phyloP scores from a whole-genome alignment of 2,329 filamentous ascomycete species.

The Fusarium haematococcum region DNA sequence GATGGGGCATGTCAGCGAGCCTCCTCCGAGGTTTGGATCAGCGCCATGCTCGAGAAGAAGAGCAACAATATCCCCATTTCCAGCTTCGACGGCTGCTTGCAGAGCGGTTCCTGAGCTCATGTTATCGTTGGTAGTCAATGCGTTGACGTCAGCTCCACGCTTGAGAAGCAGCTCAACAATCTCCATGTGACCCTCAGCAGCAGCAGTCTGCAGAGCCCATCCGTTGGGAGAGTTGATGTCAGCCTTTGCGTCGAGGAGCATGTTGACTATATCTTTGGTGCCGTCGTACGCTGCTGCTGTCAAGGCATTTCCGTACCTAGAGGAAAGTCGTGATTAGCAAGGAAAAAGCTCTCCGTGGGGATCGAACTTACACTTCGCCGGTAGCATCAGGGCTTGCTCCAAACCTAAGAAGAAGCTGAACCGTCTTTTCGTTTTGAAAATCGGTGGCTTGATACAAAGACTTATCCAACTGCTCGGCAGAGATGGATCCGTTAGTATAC shows the following conservation, averaged over 20 bases:
- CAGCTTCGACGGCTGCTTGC: slow-evolving; percentile 53
- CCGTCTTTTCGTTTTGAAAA: slow-evolving; percentile 51
- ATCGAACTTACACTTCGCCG: slow-evolving; percentile 48
- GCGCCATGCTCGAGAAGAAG: slow-evolving; percentile 52
- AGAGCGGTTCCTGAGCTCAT: slow-evolving; percentile 53
- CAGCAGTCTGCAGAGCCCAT: slow-evolving; percentile 54
- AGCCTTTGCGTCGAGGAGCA: slow-evolving; percentile 50
- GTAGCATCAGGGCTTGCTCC: slow-evolving; percentile 53
- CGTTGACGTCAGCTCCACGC: slow-evolving; percentile 51
- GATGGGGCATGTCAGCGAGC: slow-evolving; percentile 49
- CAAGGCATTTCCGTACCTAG: slow-evolving; percentile 38
- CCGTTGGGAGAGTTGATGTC: slow-evolving; percentile 50
- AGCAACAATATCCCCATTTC: slow-evolving; percentile 50
- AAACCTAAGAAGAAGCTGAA: slow-evolving; percentile 52
- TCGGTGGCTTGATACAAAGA: slow-evolving; percentile 56
- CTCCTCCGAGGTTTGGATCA: slow-evolving; percentile 53
- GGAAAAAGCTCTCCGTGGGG: rapidly evolving
- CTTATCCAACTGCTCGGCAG: slow-evolving; percentile 45
- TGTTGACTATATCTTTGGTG: slow-evolving; percentile 42
- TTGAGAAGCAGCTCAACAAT: slow-evolving; percentile 51
- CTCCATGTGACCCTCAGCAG: slow-evolving; percentile 49
- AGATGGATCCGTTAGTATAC: slow-evolving; percentile 51
- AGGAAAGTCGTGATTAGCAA: too few relatives aligned
- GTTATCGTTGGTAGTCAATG: slow-evolving; percentile 41
- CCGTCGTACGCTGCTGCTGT: slow-evolving; percentile 56